These are phyloP conservation scores for Pseudogymnoascus sp. DNA, from an alignment of 2,329 filamentous ascomycete genomes.

Conservation along the genomic window DNA sequence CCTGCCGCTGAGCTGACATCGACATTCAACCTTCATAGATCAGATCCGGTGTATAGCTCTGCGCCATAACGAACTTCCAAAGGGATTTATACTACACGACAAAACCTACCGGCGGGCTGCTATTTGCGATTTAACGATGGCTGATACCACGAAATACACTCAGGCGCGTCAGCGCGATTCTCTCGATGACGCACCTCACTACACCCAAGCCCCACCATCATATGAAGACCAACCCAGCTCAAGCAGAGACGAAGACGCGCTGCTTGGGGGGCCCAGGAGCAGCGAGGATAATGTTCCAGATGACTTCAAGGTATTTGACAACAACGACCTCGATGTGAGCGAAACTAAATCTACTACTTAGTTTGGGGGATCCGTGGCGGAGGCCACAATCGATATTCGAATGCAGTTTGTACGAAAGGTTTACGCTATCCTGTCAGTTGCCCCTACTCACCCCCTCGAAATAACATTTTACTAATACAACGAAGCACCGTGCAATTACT, in stretches of 20 bases:
- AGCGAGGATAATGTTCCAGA: constrained; percentile 91
- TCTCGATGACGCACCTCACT: constrained; percentile 58
- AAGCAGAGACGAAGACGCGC: constrained; percentile 43
- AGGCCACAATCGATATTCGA: constrained; percentile 89
- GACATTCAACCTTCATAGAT: neutral
- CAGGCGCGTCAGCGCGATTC: constrained; percentile 81
- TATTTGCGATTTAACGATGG: constrained; percentile 43
- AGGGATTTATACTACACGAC: neutral
- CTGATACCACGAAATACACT: constrained; percentile 72
- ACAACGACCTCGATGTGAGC: neutral
- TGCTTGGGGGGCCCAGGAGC: constrained; percentile 62
- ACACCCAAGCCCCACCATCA: constrained; percentile 73
- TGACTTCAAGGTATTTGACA: constrained; percentile 73
- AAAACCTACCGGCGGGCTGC: neutral
- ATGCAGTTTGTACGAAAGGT: constrained; percentile 98
- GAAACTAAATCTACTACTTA: constrained; percentile 29
- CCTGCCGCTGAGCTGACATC: neutral
- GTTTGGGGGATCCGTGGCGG: constrained; percentile 89
- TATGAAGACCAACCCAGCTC: constrained; percentile 59
- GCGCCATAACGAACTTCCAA: neutral
- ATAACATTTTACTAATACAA: neutral
- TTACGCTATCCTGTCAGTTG: constrained; percentile 75
- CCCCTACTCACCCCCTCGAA: neutral
- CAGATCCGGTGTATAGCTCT: neutral
- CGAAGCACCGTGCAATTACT: constrained; percentile 77